Percentiles rank a stretch among this genome's conserved stretches.
Conservation (phyloP, 2,329 filamentous ascomycete genomes). For the Colletotrichum lupini region DNA sequence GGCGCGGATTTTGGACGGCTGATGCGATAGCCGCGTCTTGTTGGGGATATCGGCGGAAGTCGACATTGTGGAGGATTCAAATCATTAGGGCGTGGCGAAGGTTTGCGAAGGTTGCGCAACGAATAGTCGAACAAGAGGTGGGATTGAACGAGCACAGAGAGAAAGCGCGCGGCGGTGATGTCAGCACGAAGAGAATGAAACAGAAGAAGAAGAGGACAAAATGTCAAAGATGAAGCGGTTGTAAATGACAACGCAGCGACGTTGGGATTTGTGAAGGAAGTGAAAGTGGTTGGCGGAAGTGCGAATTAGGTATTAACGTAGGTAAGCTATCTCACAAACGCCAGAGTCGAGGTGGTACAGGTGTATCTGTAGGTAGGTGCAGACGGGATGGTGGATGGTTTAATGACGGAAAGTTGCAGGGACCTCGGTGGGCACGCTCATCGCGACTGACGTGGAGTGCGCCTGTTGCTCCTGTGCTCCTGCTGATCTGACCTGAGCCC, state of each 20-base stretch:
- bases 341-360: not conserved
- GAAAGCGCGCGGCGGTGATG: not conserved
- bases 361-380: not conserved
- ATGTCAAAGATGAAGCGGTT: not conserved
- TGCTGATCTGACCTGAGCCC: not conserved
- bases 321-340: not conserved
- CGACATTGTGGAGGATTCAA: constrained; percentile 27
- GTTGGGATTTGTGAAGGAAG: not conserved
- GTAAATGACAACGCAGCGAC: not conserved
- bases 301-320: not conserved
- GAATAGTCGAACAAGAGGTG: not conserved
- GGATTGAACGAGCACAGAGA: not conserved
- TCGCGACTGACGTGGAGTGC: constrained; percentile 17
- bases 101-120: not conserved
- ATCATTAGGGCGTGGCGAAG: constrained; percentile 1
- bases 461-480: not conserved
- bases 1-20: constrained; percentile 25
- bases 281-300: not conserved
- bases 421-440: constrained; percentile 13
- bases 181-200: not conserved
- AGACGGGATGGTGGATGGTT: not conserved
- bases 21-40: constrained; percentile 32
- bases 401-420: not conserved
- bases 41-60: constrained; percentile 33
- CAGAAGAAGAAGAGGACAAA: not conserved